Percentiles rank a stretch among this genome's conserved stretches.
phyloP scores from a whole-genome alignment of 345 rosid species.

The Pseudoturritis turrita region DNA sequence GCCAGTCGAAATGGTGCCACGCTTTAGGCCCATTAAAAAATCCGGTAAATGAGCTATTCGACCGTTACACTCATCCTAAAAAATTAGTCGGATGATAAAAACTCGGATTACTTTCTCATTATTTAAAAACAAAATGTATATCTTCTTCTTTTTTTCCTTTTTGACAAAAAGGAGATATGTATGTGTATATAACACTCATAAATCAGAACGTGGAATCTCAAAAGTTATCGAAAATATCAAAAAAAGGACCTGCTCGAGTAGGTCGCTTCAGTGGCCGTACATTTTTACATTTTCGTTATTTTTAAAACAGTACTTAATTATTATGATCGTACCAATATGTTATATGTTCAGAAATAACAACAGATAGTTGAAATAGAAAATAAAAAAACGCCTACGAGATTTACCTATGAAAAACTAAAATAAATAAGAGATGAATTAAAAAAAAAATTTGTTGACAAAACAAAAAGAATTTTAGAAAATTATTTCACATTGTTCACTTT shows the following conservation, averaged over 20 bases:
- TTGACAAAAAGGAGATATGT: no score
- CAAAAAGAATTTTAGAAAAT: no score
- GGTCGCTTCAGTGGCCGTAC: conserved; percentile 23
- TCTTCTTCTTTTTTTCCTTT: no score
- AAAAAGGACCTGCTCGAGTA: conserved; percentile 4
- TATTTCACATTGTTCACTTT: neutral
- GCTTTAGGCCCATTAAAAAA: no score
- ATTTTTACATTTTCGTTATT: neutral
- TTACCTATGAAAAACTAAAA: neutral
- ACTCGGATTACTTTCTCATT: no score
- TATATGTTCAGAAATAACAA: neutral
- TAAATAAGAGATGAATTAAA: neutral
- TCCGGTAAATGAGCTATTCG: no score
- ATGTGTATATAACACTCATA: no score
- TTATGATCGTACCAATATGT: neutral
- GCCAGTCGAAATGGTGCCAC: no score
- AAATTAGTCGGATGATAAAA: no score
- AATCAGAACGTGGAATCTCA: conserved; percentile 26
- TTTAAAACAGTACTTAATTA: neutral
- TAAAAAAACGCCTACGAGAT: neutral
- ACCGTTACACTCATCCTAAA: no score
- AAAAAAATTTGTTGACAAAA: no score
- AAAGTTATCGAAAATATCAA: conserved; percentile 25
- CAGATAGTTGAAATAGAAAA: neutral
- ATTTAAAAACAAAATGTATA: no score